phyloP scores from a whole-genome alignment of 2,329 filamentous ascomycete species.

The Neofusicoccum ribis region DNA sequence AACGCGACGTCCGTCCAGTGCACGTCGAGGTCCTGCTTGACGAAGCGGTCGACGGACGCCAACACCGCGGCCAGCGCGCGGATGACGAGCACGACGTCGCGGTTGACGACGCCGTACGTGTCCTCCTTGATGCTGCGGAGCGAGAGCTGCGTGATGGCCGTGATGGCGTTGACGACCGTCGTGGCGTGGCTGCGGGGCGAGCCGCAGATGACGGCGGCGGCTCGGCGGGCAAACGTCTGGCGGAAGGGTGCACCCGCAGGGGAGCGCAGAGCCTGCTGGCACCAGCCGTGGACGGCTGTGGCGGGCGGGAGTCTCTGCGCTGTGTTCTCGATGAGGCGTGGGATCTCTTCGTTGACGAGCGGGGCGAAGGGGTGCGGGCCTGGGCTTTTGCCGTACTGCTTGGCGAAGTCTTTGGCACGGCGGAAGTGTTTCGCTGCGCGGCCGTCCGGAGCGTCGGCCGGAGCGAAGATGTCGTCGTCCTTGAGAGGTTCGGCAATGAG shows the following conservation, averaged over 20 bases:
- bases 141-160: conserved; percentile 67
- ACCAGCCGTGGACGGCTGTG: not conserved
- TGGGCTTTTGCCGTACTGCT: conserved; percentile 43
- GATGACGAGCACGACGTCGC: conserved; percentile 74
- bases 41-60: conserved; percentile 68
- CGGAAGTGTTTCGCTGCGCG: conserved; percentile 40
- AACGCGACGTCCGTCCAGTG: conserved; percentile 80
- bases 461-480: conserved; percentile 49
- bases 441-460: conserved; percentile 39
- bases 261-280: conserved; percentile 24
- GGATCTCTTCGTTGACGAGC: conserved; percentile 25
- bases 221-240: conserved; percentile 65
- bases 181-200: conserved; percentile 65
- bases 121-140: conserved; percentile 78
- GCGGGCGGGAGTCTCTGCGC: not conserved
- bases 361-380: conserved; percentile 12
- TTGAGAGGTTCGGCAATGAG: conserved; percentile 49
- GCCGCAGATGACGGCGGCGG: conserved; percentile 70
- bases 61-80: conserved; percentile 70
- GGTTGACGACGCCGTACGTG: conserved; percentile 80
- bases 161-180: conserved; percentile 55
- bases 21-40: conserved; percentile 52
- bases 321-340: not conserved
- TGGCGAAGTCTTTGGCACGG: conserved; percentile 46
- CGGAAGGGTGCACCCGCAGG: conserved; percentile 67